Conservation (phyloP, 805 yeast genomes). For the Lipomyces anomalus region DNA sequence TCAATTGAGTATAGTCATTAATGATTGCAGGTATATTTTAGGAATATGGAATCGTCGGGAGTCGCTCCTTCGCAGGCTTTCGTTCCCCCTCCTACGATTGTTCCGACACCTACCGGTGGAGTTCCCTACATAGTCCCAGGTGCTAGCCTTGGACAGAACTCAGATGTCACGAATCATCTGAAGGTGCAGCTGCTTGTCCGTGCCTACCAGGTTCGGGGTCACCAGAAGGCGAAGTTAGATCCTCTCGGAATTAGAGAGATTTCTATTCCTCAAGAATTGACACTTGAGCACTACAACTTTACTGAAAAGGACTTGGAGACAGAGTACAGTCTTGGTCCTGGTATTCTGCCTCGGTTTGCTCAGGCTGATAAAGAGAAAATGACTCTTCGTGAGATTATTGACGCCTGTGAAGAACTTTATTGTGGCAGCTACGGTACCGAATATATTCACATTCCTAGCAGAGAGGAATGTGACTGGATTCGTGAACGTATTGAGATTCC, state of each 20-base stretch:
- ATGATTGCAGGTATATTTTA: conserved; percentile 64
- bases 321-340: conserved; percentile 90
- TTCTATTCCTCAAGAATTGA: conserved; percentile 78
- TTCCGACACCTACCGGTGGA: conserved; percentile 77
- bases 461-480: conserved; percentile 96
- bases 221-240: conserved; percentile 88
- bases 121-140: conserved; percentile 55
- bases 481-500: conserved; percentile 95
- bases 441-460: conserved; percentile 93
- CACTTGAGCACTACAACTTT: conserved; percentile 88
- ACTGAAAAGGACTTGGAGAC: conserved; percentile 76
- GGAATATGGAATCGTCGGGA: conserved; percentile 69
- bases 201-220: conserved; percentile 98
- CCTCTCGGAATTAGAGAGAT: conserved; percentile 91
- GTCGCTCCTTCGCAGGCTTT: conserved; percentile 73
- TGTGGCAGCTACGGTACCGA: conserved; percentile 88
- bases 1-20: no score
- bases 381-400: conserved; percentile 73
- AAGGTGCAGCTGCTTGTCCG: conserved; percentile 94
- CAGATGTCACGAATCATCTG: conserved; percentile 77
- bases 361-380: conserved; percentile 53
- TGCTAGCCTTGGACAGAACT: conserved; percentile 40
- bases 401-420: conserved; percentile 74
- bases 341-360: conserved; percentile 89
- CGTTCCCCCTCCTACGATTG: conserved; percentile 84